Evolutionary conservation across 108 stramenopile species (phyloP).

Genomic region (Pseudonitzschia delicatissima): DNA sequence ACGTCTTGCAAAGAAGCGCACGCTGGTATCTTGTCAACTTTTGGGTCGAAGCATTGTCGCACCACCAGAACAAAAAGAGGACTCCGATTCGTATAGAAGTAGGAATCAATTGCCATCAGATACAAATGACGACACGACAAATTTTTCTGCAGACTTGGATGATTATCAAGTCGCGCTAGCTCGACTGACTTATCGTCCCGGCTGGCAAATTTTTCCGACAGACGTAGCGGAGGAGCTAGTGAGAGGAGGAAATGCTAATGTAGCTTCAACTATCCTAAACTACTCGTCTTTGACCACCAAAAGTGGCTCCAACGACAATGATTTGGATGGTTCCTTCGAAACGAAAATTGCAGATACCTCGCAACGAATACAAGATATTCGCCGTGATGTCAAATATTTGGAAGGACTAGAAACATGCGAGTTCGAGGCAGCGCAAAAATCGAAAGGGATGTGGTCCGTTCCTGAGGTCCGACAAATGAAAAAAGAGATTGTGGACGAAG

Average conservation of each 20-base stretch:
- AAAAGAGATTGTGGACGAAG: conserved; percentile 51
- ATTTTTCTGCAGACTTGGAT: background rate
- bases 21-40: conserved; percentile 53
- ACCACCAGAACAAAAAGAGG: background rate
- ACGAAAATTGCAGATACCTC: conserved; percentile 38
- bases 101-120: conserved; percentile 13
- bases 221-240: conserved; percentile 37
- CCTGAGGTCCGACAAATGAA: conserved; percentile 37
- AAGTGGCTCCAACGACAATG: background rate
- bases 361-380: conserved; percentile 52
- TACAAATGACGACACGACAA: background rate
- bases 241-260: conserved; percentile 30
- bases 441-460: conserved; percentile 66
- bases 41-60: conserved; percentile 40
- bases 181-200: conserved; percentile 49
- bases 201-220: conserved; percentile 33
- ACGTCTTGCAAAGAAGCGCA: conserved; percentile 38
- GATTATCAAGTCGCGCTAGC: conserved; percentile 47
- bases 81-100: background rate
- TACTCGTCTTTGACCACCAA: background rate
- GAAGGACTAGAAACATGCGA: conserved; percentile 55
- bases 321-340: background rate
- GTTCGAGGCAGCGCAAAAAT: conserved; percentile 50
- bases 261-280: conserved; percentile 12
- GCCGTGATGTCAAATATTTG: conserved; percentile 57